Conservation (phyloP, 352 stramenopile genomes). For the Phytopythium cucurbitacearum region DNA sequence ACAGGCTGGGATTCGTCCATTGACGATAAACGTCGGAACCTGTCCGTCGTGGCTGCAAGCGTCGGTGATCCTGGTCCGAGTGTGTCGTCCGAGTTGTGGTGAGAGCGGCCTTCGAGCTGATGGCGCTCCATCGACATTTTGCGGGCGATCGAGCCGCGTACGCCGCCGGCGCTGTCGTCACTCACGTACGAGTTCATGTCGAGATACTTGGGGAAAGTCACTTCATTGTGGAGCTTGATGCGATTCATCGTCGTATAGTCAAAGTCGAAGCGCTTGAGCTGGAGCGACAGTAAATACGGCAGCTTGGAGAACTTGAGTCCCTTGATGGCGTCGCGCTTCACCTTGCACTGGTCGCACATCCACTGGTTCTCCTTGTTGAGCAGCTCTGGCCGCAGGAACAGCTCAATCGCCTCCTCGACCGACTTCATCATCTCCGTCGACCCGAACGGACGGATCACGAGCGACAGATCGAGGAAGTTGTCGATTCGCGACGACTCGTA, state of each 20-base stretch:
- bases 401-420: slow-evolving; percentile 83
- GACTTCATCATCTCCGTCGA: slow-evolving; percentile 83
- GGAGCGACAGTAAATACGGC: slow-evolving; percentile 86
- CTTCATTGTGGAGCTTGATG: slow-evolving; percentile 84
- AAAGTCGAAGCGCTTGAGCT: slow-evolving; percentile 92
- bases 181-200: slow-evolving; percentile 88
- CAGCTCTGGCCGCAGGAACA: slow-evolving; percentile 83
- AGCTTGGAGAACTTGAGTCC: slow-evolving; percentile 87
- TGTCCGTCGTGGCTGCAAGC: slow-evolving; percentile 10
- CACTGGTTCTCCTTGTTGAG: slow-evolving; percentile 90
- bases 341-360: slow-evolving; percentile 78
- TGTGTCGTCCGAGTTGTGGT: slow-evolving; percentile 7
- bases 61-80: slow-evolving; percentile 5
- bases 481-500: slow-evolving; percentile 85
- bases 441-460: slow-evolving; percentile 87
- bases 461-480: slow-evolving; percentile 87
- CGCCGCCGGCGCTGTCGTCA: slow-evolving; percentile 36
- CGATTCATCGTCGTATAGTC: slow-evolving; percentile 88
- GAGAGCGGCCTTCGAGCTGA: slow-evolving; percentile 49
- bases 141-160: slow-evolving; percentile 56
- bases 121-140: slow-evolving; percentile 87
- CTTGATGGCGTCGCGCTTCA: slow-evolving; percentile 89
- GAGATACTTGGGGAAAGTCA: slow-evolving; percentile 88
- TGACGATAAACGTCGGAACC: slow-evolving; percentile 51
- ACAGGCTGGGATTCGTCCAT: slow-evolving; percentile 72